Evolutionary conservation across 2,329 filamentous ascomycete species (phyloP).

Genomic region (Aureobasidium mangrovei): DNA sequence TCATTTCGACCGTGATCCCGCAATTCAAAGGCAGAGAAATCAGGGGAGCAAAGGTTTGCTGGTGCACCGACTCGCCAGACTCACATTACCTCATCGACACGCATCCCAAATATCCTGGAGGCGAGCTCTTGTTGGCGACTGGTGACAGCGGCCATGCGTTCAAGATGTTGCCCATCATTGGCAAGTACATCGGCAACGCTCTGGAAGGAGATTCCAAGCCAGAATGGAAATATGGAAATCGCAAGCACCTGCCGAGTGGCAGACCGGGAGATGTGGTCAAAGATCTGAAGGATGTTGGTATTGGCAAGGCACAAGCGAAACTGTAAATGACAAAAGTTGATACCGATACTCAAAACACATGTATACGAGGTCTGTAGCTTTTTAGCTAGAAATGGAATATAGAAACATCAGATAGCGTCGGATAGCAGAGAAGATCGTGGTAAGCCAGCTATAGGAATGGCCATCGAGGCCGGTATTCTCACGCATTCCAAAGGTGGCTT

Average conservation of each 20-base stretch:
- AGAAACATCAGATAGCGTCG: neutral
- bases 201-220: constrained; percentile 32
- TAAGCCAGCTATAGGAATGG: constrained; percentile 34
- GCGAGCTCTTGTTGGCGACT: constrained; percentile 37
- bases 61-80: constrained; percentile 49
- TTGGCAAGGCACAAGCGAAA: constrained; percentile 4
- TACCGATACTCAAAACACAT: constrained; percentile 29
- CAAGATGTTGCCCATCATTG: constrained; percentile 45
- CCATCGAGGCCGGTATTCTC: constrained; percentile 33
- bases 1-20: constrained; percentile 32
- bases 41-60: constrained; percentile 45
- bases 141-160: constrained; percentile 47
- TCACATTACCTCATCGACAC: constrained; percentile 44
- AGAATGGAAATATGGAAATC: constrained; percentile 10
- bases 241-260: neutral
- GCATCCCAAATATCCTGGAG: constrained; percentile 36
- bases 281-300: constrained; percentile 16
- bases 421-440: constrained; percentile 31
- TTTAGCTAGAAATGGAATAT: neutral
- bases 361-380: constrained; percentile 29
- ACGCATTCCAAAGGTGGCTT: constrained; percentile 44
- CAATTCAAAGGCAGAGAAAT: constrained; percentile 43
- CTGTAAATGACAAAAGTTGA: constrained; percentile 18
- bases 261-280: constrained; percentile 17
- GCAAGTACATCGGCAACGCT: constrained; percentile 41